phyloP scores from a whole-genome alignment of 371 early-diverging fungal genomes.

The Apophysomyces trapeziformis region DNA sequence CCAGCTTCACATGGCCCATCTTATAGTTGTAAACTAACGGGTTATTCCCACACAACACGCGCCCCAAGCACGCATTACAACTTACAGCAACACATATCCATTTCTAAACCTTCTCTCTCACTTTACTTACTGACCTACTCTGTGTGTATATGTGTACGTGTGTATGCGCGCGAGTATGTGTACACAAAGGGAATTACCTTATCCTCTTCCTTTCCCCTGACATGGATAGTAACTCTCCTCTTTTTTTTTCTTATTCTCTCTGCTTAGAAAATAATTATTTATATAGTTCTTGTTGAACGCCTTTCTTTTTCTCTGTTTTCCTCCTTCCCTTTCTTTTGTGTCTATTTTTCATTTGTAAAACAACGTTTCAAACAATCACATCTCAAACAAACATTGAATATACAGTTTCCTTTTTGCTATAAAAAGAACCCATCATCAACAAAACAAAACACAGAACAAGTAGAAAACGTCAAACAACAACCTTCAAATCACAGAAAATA shows the following conservation, averaged over 20 bases:
- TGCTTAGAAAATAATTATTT: not conserved
- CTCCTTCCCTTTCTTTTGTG: conserved; percentile 15
- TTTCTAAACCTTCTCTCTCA: too few species aligned
- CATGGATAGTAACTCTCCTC: conserved; percentile 3
- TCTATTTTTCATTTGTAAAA: conserved; percentile 7
- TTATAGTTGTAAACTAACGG: conserved; percentile 1
- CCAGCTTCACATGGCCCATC: not conserved
- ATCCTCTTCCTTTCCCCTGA: not conserved
- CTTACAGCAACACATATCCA: too few species aligned
- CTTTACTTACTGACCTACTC: too few species aligned
- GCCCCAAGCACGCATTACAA: not conserved
- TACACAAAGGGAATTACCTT: too few species aligned
- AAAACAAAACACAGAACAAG: too few species aligned
- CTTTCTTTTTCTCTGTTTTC: conserved; percentile 13
- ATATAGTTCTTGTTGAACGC: not conserved
- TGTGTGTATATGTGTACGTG: too few species aligned
- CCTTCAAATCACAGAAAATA: not conserved
- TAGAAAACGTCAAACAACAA: not conserved
- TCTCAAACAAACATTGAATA: not conserved
- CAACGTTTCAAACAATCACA: not conserved
- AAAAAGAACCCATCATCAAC: too few species aligned
- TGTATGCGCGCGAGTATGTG: too few species aligned
- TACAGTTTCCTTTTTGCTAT: too few species aligned
- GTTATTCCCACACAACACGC: conserved; percentile 9
- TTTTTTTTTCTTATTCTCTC: conserved; percentile 7